Base-by-base conservation (phyloP, 257 asterid species). In the Solanum appendiculatum region DNA sequence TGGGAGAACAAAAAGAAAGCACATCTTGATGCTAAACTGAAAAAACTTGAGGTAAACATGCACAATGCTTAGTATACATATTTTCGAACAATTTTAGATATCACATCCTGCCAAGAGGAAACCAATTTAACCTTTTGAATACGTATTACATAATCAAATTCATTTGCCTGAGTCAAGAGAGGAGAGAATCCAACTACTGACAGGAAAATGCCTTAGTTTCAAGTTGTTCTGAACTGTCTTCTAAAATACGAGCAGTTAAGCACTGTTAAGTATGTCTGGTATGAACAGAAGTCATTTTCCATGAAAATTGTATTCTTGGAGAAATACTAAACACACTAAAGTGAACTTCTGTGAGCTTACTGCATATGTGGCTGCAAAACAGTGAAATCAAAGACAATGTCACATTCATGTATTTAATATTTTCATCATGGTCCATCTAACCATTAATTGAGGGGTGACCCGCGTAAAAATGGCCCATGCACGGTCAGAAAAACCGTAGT, bases 1-100 rank as follows among this genome's bases (percentile, higher is more conserved):
- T 96, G 98, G 99, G 98, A 96, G 58, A 96, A 94, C 92, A 92
- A 88, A 88, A 91, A 93, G 92, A 94, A 88, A 89, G 99, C 98
- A 44, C 78, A 93, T 73, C 87, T 93, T 58, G 98, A 95, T 88
- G 92, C 94, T 89, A 60, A 94, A 60, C 91, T 95, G 64, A 93
- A 89, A 92, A 95, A 90, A 88, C 87, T 92, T 9, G 98, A 95
- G 99, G 99, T 95, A 89, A 88, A 56, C 83, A 23, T 27, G 82
- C 29, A 66, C 51, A 56, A 25, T 10, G 34, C 21, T 12, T 64
- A 36, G 33, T 18, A 2, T 27, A 36, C 40, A 5, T 39, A 7
- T 21, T 40, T 42, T 63, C 60, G 37, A 86, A 3, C 7, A 82
- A n/a, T 85, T 80, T 46, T 18, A 27, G 18, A 46, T 6, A 46